Percentiles rank a stretch among this genome's conserved stretches.
Evolutionary conservation across 768 basidiomycete genomes (phyloP).

Genomic region (Collybiopsis confluens): DNA sequence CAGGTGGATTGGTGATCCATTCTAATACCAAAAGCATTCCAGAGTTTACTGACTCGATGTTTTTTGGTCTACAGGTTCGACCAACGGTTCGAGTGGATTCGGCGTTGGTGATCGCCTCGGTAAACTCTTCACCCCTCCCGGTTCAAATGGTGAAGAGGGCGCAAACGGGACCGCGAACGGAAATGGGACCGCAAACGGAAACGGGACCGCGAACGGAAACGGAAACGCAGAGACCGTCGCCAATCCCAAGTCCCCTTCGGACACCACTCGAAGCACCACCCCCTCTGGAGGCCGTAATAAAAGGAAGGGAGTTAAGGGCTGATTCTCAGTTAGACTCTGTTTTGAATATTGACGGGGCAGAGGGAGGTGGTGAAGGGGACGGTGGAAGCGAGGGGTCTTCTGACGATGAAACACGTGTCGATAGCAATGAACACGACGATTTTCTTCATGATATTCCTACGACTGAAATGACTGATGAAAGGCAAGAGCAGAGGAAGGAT

Average conservation of each 20-base stretch:
- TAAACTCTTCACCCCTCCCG: neutral
- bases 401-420: constrained; percentile 3
- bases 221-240: constrained; percentile 6
- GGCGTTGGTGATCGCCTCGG: neutral
- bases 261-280: constrained; percentile 4
- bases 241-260: neutral
- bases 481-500: neutral
- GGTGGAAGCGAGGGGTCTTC: neutral
- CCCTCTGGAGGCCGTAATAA: neutral
- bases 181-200: no score
- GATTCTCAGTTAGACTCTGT: neutral
- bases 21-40: neutral
- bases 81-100: constrained; percentile 5
- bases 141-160: neutral
- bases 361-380: neutral
- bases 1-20: constrained; percentile 11
- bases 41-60: constrained; percentile 1
- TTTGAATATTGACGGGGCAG: constrained; percentile 2
- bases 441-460: constrained; percentile 2
- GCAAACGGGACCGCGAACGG: neutral
- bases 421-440: constrained; percentile 1
- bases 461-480: neutral
- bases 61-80: neutral
- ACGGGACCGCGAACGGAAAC: no score
- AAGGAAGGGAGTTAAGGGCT: neutral